phyloP scores from a whole-genome alignment of 1,284 basidiomycete genomes.

The Boletellus sp. region DNA sequence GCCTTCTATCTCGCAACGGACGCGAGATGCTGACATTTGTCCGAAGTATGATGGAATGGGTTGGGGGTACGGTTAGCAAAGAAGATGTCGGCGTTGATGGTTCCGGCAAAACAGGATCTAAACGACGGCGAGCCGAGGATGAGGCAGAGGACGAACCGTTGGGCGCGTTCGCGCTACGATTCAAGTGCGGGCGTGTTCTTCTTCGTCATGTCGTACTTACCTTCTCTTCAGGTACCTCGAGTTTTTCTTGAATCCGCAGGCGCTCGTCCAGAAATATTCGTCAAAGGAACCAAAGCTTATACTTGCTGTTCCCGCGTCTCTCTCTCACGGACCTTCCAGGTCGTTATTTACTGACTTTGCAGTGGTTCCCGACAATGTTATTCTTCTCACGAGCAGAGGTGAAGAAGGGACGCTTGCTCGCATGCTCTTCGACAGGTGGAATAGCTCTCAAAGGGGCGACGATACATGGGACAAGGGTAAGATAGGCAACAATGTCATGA shows the following conservation, averaged over 20 bases:
- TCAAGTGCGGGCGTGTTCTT: constrained; percentile 47
- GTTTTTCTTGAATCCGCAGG: constrained; percentile 82
- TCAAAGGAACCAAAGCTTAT: constrained; percentile 89
- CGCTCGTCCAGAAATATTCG: constrained; percentile 79
- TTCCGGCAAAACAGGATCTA: constrained; percentile 47
- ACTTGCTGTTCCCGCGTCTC: constrained; percentile 85
- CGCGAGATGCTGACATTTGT: constrained; percentile 94
- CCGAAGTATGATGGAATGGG: constrained; percentile 98
- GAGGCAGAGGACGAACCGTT: constrained; percentile 72
- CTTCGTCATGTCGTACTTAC: constrained; percentile 2
- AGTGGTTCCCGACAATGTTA: constrained; percentile 74
- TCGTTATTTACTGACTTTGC: constrained; percentile 84
- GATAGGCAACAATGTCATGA: constrained; percentile 79
- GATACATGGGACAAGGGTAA: constrained; percentile 86
- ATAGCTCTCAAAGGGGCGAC: constrained; percentile 68
- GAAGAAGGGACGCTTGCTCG: constrained; percentile 81
- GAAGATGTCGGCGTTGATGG: constrained; percentile 81
- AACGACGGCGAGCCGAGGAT: constrained; percentile 60
- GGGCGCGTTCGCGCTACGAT: constrained; percentile 71
- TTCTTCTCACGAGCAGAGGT: constrained; percentile 76
- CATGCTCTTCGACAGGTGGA: constrained; percentile 85
- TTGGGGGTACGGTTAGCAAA: constrained; percentile 89
- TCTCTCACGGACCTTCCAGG: constrained; percentile 91
- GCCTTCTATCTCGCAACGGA: constrained; percentile 86
- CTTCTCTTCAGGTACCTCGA: constrained; percentile 67